phyloP scores from a whole-genome alignment of 1,284 basidiomycete species.

The Irpex rosettiformis region DNA sequence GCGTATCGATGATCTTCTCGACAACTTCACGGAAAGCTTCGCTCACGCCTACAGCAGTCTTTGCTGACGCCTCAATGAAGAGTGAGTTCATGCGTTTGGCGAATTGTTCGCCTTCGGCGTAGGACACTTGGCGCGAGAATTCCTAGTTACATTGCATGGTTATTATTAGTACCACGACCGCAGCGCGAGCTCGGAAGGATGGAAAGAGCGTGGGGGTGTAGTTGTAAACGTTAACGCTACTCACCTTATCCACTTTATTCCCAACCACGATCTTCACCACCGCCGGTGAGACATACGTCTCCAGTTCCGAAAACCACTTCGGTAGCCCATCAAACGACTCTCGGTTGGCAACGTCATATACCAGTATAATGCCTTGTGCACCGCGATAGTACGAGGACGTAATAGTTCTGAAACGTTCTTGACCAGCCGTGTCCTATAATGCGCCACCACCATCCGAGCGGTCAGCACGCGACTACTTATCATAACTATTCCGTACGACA shows the following conservation, averaged over 20 bases:
- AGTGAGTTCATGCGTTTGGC: constrained; percentile 79
- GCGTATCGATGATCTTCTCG: constrained; percentile 47
- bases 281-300: constrained; percentile 84
- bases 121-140: constrained; percentile 83
- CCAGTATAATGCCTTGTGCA: constrained; percentile 92
- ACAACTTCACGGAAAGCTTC: constrained; percentile 84
- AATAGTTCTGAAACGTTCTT: constrained; percentile 89
- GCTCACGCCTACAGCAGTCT: constrained; percentile 78
- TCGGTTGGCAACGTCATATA: constrained; percentile 91
- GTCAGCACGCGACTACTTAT: constrained; percentile 1
- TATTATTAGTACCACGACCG: neutral
- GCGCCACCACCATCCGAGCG: neutral
- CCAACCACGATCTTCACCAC: constrained; percentile 96
- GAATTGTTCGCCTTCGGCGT: constrained; percentile 77
- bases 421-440: constrained; percentile 84
- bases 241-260: constrained; percentile 94
- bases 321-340: constrained; percentile 92
- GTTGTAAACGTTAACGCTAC: constrained; percentile 11
- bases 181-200: neutral
- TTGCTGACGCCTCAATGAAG: constrained; percentile 88
- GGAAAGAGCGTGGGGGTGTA: too few species aligned
- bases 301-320: constrained; percentile 92
- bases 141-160: constrained; percentile 49
- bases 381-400: constrained; percentile 92
- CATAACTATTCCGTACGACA: neutral